Conservation (phyloP, 2,329 filamentous ascomycete genomes). For the Sporothrix variecibatus region DNA sequence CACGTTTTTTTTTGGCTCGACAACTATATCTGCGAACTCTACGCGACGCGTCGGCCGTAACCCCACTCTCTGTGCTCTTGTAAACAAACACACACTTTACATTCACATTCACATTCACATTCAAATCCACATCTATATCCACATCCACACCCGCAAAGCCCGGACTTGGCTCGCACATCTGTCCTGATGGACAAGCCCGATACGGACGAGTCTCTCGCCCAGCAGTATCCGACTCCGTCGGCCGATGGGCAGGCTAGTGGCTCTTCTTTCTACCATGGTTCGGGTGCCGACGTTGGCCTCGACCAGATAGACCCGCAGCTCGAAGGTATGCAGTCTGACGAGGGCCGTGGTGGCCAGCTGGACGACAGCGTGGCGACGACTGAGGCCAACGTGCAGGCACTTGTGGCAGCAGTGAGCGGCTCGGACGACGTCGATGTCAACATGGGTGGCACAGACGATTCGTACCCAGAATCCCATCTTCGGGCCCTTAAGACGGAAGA, state of each 20-base stretch:
- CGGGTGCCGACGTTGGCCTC: constrained; percentile 25
- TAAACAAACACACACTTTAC: not conserved
- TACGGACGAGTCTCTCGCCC: constrained; percentile 41
- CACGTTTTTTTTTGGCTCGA: not conserved
- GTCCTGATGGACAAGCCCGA: constrained; percentile 39
- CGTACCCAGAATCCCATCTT: constrained; percentile 32
- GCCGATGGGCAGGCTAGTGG: constrained; percentile 49
- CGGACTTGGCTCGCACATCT: not conserved
- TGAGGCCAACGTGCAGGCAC: constrained; percentile 24
- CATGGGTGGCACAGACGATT: constrained; percentile 14
- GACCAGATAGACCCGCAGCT: constrained; percentile 38
- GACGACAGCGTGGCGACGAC: constrained; percentile 17
- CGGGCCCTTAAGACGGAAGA: constrained; percentile 30
- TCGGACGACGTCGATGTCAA: not conserved
- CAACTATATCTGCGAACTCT: not conserved
- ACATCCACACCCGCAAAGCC: not conserved
- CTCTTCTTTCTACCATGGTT: constrained; percentile 45
- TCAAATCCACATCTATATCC: not conserved
- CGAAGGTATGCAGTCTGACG: constrained; percentile 31
- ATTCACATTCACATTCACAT: too few species aligned
- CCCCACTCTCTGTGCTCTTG: not conserved
- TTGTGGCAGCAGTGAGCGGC: constrained; percentile 15
- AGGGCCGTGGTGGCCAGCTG: not conserved
- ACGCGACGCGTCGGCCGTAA: constrained; percentile 15
- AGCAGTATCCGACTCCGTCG: constrained; percentile 50